These are phyloP conservation scores for Trichoderma sp. DNA, from an alignment of 2,329 filamentous ascomycete species.

Conservation along the genomic window DNA sequence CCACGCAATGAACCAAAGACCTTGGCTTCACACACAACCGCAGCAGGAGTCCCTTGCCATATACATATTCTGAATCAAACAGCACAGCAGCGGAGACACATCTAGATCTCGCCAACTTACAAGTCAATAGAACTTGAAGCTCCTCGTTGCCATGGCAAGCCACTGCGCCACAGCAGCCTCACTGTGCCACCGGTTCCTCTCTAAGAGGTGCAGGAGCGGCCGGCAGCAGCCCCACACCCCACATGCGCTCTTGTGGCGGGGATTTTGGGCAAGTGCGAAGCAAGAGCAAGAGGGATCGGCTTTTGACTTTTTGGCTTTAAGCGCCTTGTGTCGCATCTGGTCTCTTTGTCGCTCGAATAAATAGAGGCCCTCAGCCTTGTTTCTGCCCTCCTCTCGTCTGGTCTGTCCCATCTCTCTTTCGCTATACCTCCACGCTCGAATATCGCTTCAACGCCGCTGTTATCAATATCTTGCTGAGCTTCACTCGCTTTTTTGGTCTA, in stretches of 20 bases:
- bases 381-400: not conserved
- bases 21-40: no score
- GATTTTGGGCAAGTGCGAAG: not conserved
- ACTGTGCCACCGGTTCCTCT: constrained; percentile 20
- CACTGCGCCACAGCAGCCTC: not conserved
- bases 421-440: not conserved
- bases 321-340: constrained; percentile 16
- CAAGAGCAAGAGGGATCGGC: no score
- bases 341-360: not conserved
- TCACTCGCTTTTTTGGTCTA: not conserved
- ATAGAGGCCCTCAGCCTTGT: not conserved
- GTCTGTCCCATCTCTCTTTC: not conserved
- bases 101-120: no score
- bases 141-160: constrained; percentile 7
- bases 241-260: constrained; percentile 26
- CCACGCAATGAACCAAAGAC: no score
- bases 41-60: no score
- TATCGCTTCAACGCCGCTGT: no score
- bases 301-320: not conserved
- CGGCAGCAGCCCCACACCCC: constrained; percentile 24
- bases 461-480: no score
- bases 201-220: constrained; percentile 18
- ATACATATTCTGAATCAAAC: no score
- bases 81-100: no score
- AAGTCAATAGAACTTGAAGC: no score